Conservation (phyloP, 768 basidiomycete genomes). For the Suillus luteus region DNA sequence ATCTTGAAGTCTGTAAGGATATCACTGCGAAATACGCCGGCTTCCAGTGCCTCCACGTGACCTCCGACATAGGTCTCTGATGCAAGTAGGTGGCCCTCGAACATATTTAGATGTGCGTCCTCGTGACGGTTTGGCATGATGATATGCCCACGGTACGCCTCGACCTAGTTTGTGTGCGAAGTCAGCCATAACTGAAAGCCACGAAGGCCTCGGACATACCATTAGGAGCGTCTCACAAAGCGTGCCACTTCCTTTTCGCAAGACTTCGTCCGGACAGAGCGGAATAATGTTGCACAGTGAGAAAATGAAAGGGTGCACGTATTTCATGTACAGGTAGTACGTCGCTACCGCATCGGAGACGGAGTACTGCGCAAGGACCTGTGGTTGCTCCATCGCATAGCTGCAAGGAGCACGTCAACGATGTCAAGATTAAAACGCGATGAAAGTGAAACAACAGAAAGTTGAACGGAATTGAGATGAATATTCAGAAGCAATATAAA, state of each 20-base stretch:
- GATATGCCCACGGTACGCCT: conserved; percentile 87
- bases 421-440: conserved; percentile 9
- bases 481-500: not conserved
- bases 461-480: not conserved
- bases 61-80: conserved; percentile 99
- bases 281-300: conserved; percentile 99
- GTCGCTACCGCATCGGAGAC: conserved; percentile 99
- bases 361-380: conserved; percentile 93
- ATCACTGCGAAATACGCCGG: conserved; percentile 96
- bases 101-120: conserved; percentile 88
- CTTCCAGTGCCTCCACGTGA: conserved; percentile 97
- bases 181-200: conserved; percentile 12
- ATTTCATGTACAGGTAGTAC: conserved; percentile 99
- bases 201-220: conserved; percentile 52
- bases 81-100: conserved; percentile 93
- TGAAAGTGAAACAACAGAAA: not conserved
- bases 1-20: conserved; percentile 96
- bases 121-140: conserved; percentile 99
- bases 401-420: conserved; percentile 39
- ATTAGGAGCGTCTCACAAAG: conserved; percentile 97
- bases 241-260: conserved; percentile 95
- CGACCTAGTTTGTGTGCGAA: conserved; percentile 60
- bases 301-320: conserved; percentile 99
- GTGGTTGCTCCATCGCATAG: conserved; percentile 95
- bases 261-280: conserved; percentile 91